phyloP scores from a whole-genome alignment of 495 filamentous ascomycete genomes.

The Talaromyces thailandensis region DNA sequence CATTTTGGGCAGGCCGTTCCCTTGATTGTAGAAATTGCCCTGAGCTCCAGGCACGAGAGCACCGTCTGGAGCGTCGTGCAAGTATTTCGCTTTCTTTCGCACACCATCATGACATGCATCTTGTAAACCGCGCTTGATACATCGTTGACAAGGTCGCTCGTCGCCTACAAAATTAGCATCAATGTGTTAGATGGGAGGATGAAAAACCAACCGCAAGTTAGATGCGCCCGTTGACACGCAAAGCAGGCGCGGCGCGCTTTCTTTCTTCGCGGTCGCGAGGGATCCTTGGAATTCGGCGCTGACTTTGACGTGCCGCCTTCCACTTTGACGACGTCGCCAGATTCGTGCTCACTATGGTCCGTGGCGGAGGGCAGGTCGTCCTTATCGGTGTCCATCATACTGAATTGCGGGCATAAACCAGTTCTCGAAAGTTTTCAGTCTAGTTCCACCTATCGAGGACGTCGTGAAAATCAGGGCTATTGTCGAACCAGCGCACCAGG shows the following conservation, averaged over 20 bases:
- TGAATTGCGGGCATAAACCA: not conserved
- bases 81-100: constrained; percentile 97
- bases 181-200: not conserved
- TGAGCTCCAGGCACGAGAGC: constrained; percentile 52
- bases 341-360: constrained; percentile 32
- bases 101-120: constrained; percentile 92
- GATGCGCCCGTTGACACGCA: constrained; percentile 93
- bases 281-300: constrained; percentile 66
- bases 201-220: constrained; percentile 81
- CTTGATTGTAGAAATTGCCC: constrained; percentile 36
- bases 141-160: constrained; percentile 86
- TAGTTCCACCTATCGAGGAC: not conserved
- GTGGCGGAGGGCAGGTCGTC: constrained; percentile 6
- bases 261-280: constrained; percentile 79
- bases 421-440: not conserved
- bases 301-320: constrained; percentile 47
- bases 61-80: constrained; percentile 88
- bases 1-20: constrained; percentile 10
- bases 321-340: constrained; percentile 45
- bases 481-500: constrained; percentile 5
- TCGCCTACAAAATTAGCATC: constrained; percentile 45
- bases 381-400: constrained; percentile 1
- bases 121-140: constrained; percentile 84
- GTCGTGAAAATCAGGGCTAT: not conserved
- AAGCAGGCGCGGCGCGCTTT: constrained; percentile 93